Base-by-base conservation (phyloP, 2,329 filamentous ascomycete genomes). In the Delphinella strobiligena region DNA sequence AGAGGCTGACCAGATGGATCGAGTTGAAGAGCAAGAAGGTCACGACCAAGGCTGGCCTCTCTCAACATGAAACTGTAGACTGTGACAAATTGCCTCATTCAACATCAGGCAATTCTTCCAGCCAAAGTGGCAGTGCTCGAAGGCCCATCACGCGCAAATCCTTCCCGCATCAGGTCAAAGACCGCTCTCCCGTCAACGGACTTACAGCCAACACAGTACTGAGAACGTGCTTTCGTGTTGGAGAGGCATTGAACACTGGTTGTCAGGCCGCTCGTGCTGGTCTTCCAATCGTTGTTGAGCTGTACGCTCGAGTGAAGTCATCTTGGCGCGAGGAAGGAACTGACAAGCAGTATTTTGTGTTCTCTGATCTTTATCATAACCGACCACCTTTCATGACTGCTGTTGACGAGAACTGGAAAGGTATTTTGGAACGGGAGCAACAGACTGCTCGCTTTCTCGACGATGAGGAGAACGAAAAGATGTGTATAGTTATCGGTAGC, bases 311-410 rank as follows among this genome's bases (percentile, higher is more conserved):
- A 18, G 71, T 82, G 2, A 62, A 62, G 1, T 66, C 65, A 37
- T 80, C 78, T 0, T 68, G 61, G 39, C 69, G 78, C 0, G 72
- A n/a, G n/a, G n/a, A 78, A 41, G 56, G 59, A 10, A 55, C 54
- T 15, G 73, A n/a, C n/a, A n/a, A 67, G 45, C 78, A 84, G 50
- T 63, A 73, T 40, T 81, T 83, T 45, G 67, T 74, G n/a, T 72
- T 83, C 36, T 63, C 65, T 30, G 78, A 82, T 48, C 54, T 83
- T 0, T 78, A 75, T 47, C 72, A 74, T 44, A 67, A 74, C 15
- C 64, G 63, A 9, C 68, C 69, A 4, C 78, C 76, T 0, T 72
- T 71, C 40, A 53, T 74, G 44, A 58, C 67, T 38, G 64, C 64
- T 1, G 49, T 59, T 1, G 68, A 68, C 30, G 54, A 61, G 34